Evolutionary conservation across 345 rosid genomes (phyloP), one percentile per base, ranked within the genome.

Genomic region (Raphanus raphanistrum): DNA sequence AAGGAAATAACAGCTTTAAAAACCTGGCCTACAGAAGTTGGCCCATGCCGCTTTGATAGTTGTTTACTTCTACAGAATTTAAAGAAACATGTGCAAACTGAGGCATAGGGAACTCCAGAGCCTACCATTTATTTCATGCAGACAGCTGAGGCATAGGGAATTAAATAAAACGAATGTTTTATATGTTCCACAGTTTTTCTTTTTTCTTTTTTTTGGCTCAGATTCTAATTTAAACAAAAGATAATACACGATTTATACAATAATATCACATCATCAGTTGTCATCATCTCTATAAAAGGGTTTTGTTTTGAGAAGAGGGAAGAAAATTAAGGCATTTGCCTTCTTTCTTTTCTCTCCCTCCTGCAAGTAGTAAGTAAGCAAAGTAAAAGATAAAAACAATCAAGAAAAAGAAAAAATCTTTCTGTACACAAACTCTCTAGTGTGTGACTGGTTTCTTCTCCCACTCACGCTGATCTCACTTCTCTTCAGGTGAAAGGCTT

Each of bases 231-330:
- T 71, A 78, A 78, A 59, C 57, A 35, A 7, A 72, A 70, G 70
- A 66, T 72, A 58, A 72, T 78, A 72, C 81, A 72, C 69, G 36
- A 72, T 66, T 78, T 78, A 72, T 72, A 78, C 77, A 78, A 72
- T 27, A 60, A 72, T 33, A 71, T 25, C 73, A 78, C 77, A 72
- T 59, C 55, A 66, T 66, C 55, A 26, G 55, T 32, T 36, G 54
- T 48, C 43, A 41, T 65, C 21, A 21, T 21, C 81, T 64, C 81
- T 78, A 26, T 67, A 59, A 72, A 72, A 66, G 77, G 71, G 73
- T 59, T 35, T 29, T 72, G 76, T 72, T 72, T 60, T 59, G 43
- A 11, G 33, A 45, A 60, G 21, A 27, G 27, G 65, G 12, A 79
- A 36, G 73, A 68, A 72, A 50, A 50, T 26, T 8, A 1, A 67